Conservation (phyloP, 2,329 filamentous ascomycete species). For the Graphium sp. region DNA sequence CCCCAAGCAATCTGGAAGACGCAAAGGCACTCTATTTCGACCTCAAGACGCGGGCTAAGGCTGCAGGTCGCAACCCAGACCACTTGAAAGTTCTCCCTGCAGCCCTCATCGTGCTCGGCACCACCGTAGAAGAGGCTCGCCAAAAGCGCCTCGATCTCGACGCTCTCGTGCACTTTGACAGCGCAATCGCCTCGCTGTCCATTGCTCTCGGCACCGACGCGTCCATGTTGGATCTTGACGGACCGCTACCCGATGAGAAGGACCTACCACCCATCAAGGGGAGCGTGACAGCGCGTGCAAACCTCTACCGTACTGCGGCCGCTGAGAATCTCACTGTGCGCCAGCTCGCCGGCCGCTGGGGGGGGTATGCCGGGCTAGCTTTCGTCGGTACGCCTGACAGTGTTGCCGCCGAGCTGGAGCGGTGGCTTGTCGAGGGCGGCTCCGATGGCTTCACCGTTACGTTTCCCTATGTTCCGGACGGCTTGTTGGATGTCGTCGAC, state of each 20-base stretch:
- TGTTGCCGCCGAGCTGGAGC: constrained; percentile 29
- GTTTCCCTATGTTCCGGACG: constrained; percentile 31
- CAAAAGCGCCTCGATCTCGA: constrained; percentile 29
- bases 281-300: constrained; percentile 28
- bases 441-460: constrained; percentile 33
- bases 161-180: constrained; percentile 35
- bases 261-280: constrained; percentile 35
- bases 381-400: constrained; percentile 31
- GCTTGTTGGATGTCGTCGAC: constrained; percentile 28
- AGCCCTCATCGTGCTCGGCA: constrained; percentile 29
- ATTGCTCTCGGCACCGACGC: constrained; percentile 27
- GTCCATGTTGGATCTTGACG: constrained; percentile 28
- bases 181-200: constrained; percentile 32
- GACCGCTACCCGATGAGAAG: constrained; percentile 24
- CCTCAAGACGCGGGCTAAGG: constrained; percentile 27
- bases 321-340: constrained; percentile 28
- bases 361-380: constrained; percentile 29
- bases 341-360: constrained; percentile 31
- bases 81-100: constrained; percentile 34
- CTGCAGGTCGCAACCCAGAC: constrained; percentile 23
- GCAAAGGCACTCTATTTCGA: constrained; percentile 31
- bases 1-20: constrained; percentile 23
- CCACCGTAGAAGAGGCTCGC: constrained; percentile 28
- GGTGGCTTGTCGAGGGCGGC: constrained; percentile 26
- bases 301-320: constrained; percentile 23